Evolutionary conservation across 2,329 filamentous ascomycete genomes (phyloP).

Genomic region (Sphaceloma murrayae): DNA sequence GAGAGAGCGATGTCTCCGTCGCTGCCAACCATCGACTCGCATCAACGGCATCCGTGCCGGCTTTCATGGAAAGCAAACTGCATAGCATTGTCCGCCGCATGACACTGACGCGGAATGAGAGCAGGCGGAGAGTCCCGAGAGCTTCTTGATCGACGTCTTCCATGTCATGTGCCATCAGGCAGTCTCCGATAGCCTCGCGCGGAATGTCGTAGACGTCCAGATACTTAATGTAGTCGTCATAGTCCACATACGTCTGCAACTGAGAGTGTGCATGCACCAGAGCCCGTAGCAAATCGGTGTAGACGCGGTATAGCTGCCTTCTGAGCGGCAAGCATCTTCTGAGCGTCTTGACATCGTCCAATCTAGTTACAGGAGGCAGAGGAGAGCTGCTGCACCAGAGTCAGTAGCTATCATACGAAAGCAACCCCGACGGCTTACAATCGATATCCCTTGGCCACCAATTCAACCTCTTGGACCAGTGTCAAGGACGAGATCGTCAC

Average conservation of each 20-base stretch:
- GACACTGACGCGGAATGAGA: slow-evolving; percentile 62
- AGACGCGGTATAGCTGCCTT: slow-evolving; percentile 59
- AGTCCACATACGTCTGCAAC: slow-evolving; percentile 64
- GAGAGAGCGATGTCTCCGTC: slow-evolving; percentile 59
- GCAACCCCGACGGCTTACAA: slow-evolving; percentile 46
- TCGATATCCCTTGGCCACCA: slow-evolving; percentile 83
- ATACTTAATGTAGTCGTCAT: slow-evolving; percentile 80
- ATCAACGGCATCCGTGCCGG: slow-evolving; percentile 67
- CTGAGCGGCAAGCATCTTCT: slow-evolving; percentile 74
- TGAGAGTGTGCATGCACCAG: slow-evolving; percentile 61
- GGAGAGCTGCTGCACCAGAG: slow-evolving; percentile 60
- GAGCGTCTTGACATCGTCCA: slow-evolving; percentile 64
- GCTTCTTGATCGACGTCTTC: slow-evolving; percentile 67
- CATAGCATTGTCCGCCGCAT: slow-evolving; percentile 79
- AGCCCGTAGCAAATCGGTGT: slow-evolving; percentile 59
- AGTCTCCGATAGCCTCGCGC: slow-evolving; percentile 44
- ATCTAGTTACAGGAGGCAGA: slow-evolving; percentile 78
- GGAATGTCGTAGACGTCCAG: slow-evolving; percentile 57
- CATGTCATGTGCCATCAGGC: slow-evolving; percentile 37
- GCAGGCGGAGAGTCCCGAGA: slow-evolving; percentile 62
- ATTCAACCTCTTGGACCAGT: slow-evolving; percentile 87
- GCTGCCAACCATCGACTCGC: slow-evolving; percentile 69
- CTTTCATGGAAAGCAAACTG: slow-evolving; percentile 78
- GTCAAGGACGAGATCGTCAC: slow-evolving; percentile 65
- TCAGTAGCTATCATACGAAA: slow-evolving; percentile 21